A percentile compares a stretch with the other conserved stretches of the same genome.
Evolutionary conservation across 495 filamentous ascomycete genomes (phyloP).

Genomic region (Aspergillus campestris): DNA sequence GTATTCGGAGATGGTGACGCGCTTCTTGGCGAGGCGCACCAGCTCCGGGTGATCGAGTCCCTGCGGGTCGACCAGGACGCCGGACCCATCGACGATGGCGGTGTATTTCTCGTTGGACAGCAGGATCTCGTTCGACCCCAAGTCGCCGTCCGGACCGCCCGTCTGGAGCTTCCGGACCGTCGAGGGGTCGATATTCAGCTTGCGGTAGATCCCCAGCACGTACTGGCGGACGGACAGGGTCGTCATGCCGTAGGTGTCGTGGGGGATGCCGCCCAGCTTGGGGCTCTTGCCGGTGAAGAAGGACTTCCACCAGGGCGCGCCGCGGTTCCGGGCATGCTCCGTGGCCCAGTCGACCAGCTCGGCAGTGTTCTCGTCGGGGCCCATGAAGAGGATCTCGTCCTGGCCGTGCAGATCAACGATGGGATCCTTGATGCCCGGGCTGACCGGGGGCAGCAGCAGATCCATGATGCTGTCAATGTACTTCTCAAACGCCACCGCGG

Average conservation of each 20-base stretch:
- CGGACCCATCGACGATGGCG: slow-evolving; percentile 87
- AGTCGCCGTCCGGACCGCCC: slow-evolving; percentile 91
- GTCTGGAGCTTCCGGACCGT: slow-evolving; percentile 90
- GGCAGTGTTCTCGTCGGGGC: slow-evolving; percentile 96
- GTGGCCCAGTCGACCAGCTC: slow-evolving; percentile 97
- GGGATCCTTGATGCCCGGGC: slow-evolving; percentile 96
- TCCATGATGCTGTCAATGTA: slow-evolving; percentile 98
- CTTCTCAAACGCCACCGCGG: slow-evolving; percentile 89
- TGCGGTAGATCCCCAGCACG: slow-evolving; percentile 92
- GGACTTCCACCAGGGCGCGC: slow-evolving; percentile 98
- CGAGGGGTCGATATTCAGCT: slow-evolving; percentile 77
- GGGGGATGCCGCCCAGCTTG: slow-evolving; percentile 89
- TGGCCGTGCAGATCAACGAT: slow-evolving; percentile 92
- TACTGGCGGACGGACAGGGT: slow-evolving; percentile 94
- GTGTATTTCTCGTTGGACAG: slow-evolving; percentile 92
- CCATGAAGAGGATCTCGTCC: slow-evolving; percentile 96
- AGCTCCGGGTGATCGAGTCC: slow-evolving; percentile 82
- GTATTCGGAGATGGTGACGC: slow-evolving; percentile 84
- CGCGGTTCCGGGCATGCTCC: slow-evolving; percentile 78
- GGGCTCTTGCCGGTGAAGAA: slow-evolving; percentile 99
- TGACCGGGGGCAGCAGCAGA: slow-evolving; percentile 77
- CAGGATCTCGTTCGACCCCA: slow-evolving; percentile 96
- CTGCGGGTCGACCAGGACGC: slow-evolving; percentile 87
- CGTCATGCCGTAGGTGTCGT: slow-evolving; percentile 96
- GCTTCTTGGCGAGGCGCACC: slow-evolving; percentile 71